Percentiles rank a stretch among this genome's conserved stretches.
phyloP scores from a whole-genome alignment of 345 rosid species.

The Iberis pinnata region DNA sequence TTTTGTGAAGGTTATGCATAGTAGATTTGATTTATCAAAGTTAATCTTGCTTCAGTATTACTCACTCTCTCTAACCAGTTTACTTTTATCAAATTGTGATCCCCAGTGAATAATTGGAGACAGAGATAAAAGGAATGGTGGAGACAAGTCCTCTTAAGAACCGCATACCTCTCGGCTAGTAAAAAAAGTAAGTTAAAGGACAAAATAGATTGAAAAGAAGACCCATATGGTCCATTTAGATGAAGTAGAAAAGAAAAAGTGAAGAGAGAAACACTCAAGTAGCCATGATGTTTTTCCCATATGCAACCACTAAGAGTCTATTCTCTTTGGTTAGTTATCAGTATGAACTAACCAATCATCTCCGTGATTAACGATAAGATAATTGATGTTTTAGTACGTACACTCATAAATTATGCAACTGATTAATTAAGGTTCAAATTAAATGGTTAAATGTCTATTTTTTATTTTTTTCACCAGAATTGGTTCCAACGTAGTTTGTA shows the following conservation, averaged over 20 bases:
- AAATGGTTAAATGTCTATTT: too few species aligned
- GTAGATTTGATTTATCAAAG: too few species aligned
- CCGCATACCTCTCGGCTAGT: constrained; percentile 30
- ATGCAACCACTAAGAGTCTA: constrained; percentile 38
- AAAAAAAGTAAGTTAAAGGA: constrained; percentile 23
- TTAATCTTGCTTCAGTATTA: constrained; percentile 25
- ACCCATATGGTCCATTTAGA: constrained; percentile 32
- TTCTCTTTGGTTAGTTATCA: constrained; percentile 14
- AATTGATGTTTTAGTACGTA: constrained; percentile 4
- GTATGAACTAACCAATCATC: constrained; percentile 17
- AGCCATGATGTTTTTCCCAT: constrained; percentile 54
- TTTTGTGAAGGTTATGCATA: too few species aligned
- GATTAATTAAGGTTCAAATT: too few species aligned
- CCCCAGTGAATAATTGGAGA: constrained; percentile 24
- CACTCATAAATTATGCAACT: too few species aligned
- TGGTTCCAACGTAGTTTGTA: too few species aligned
- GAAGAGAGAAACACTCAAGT: constrained; percentile 46
- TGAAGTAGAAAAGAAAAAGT: constrained; percentile 35
- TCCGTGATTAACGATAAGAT: constrained; percentile 32
- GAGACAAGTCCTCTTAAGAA: constrained; percentile 30
- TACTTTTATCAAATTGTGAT: constrained; percentile 26
- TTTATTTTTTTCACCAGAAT: too few species aligned
- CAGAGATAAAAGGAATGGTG: constrained; percentile 18
- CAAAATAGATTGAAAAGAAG: constrained; percentile 21
- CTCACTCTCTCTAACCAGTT: constrained; percentile 18